Percentiles rank a stretch among this genome's conserved stretches.
These are phyloP conservation scores for Platanthera guangdongensis DNA, from an alignment of 106 monocot species.

Conservation along the genomic window DNA sequence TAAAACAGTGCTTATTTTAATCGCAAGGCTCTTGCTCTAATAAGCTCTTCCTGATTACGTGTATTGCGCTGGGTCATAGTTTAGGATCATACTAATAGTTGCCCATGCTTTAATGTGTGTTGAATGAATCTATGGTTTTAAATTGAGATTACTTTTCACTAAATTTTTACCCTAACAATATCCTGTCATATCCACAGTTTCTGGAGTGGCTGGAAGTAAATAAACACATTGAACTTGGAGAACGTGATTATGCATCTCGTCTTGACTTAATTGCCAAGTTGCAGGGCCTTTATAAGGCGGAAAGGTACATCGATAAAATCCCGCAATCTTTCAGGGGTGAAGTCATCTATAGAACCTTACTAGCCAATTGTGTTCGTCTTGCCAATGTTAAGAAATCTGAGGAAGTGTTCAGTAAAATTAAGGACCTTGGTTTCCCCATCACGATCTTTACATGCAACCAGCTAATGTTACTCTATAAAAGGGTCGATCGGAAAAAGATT, in stretches of 20 bases:
- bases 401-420: slow-evolving; percentile 71
- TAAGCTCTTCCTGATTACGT: too few relatives aligned
- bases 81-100: too few relatives aligned
- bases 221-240: slow-evolving; percentile 46
- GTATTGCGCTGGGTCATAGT: too few relatives aligned
- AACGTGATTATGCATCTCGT: slow-evolving; percentile 64
- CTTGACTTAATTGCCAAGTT: slow-evolving; percentile 76
- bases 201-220: slow-evolving; percentile 62
- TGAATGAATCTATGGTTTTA: too few relatives aligned
- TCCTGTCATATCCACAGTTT: slow-evolving; percentile 34
- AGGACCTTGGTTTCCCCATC: slow-evolving; percentile 44
- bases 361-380: slow-evolving; percentile 53
- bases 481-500: slow-evolving; percentile 62
- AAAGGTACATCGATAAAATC: slow-evolving; percentile 59
- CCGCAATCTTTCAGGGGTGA: slow-evolving; percentile 50
- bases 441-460: slow-evolving; percentile 71
- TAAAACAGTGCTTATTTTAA: too few relatives aligned
- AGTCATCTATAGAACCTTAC: slow-evolving; percentile 58
- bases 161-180: not conserved
- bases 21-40: too few relatives aligned
- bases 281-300: slow-evolving; percentile 50
- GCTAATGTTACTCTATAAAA: slow-evolving; percentile 77
- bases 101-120: too few relatives aligned
- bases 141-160: not conserved
- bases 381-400: slow-evolving; percentile 63